Evolutionary conservation across 257 asterid species (phyloP).

Genomic region (Nyctanthes arbortristis): DNA sequence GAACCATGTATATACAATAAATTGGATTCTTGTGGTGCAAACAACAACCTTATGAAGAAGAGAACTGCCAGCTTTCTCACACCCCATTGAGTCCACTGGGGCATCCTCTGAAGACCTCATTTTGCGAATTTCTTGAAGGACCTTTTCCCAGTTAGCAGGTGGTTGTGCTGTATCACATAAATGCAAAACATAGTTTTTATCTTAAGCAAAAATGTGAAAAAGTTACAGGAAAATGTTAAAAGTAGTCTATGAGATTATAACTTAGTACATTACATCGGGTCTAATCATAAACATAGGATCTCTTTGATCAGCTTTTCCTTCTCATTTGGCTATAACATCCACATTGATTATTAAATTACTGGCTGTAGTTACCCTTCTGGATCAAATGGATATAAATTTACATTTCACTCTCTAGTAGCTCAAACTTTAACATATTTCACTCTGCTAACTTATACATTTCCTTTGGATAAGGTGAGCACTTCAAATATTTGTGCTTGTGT

Average conservation of each 20-base stretch:
- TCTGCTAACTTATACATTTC: background rate
- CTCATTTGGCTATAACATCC: background rate
- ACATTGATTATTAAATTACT: background rate
- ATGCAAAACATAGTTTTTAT: constrained; percentile 5
- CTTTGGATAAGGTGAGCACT: background rate
- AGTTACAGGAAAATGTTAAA: too few relatives aligned
- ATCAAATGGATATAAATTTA: background rate
- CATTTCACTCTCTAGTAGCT: too few relatives aligned
- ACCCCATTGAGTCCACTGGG: constrained; percentile 98
- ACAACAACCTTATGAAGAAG: constrained; percentile 94
- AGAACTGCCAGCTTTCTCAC: constrained; percentile 92
- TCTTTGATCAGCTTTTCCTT: background rate
- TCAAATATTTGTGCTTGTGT: too few relatives aligned
- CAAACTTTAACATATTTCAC: too few relatives aligned
- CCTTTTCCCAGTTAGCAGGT: constrained; percentile 79
- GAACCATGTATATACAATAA: too few relatives aligned
- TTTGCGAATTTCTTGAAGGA: constrained; percentile 72
- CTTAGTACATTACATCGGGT: too few relatives aligned
- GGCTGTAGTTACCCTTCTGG: too few relatives aligned
- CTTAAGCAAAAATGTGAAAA: too few relatives aligned
- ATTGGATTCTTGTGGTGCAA: background rate
- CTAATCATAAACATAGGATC: background rate
- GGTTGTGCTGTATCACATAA: constrained; percentile 39
- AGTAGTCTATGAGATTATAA: too few relatives aligned
- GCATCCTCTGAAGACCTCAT: constrained; percentile 96